phyloP scores from a whole-genome alignment of 1,139 yeast species.

The Eremothecium sinecaudum region DNA sequence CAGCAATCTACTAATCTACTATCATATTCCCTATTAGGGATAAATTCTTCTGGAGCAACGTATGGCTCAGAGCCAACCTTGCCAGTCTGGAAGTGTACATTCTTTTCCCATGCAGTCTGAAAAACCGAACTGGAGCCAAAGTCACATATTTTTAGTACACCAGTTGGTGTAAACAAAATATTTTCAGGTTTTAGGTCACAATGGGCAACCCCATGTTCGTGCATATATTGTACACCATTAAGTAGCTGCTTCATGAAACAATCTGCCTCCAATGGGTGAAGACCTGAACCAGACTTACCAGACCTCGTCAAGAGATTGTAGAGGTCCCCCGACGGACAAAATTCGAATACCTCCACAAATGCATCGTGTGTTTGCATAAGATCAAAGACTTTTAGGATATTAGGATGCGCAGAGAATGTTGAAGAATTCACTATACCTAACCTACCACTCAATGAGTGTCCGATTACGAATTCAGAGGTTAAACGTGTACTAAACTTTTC shows the following conservation, averaged over 20 bases:
- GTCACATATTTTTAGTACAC: slow-evolving; percentile 51
- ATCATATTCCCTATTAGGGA: slow-evolving; percentile 39
- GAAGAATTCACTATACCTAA: slow-evolving; percentile 14
- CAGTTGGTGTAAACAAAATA: slow-evolving; percentile 42
- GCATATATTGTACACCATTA: slow-evolving; percentile 58
- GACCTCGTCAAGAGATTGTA: slow-evolving; percentile 38
- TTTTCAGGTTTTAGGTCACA: slow-evolving; percentile 69
- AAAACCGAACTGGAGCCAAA: slow-evolving; percentile 76
- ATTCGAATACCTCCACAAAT: slow-evolving; percentile 71
- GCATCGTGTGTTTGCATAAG: slow-evolving; percentile 51
- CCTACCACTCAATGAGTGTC: slow-evolving; percentile 50
- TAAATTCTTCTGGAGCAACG: slow-evolving; percentile 63
- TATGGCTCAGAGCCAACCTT: slow-evolving; percentile 72
- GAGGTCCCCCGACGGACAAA: slow-evolving; percentile 66
- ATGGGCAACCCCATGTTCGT: slow-evolving; percentile 66
- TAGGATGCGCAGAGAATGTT: slow-evolving; percentile 35
- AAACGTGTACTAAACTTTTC: slow-evolving; percentile 58
- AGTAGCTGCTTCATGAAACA: slow-evolving; percentile 62
- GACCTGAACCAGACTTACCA: slow-evolving; percentile 29
- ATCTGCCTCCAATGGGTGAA: slow-evolving; percentile 52
- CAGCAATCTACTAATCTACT: slow-evolving; percentile 57
- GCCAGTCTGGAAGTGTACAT: slow-evolving; percentile 44
- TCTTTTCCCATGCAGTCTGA: slow-evolving; percentile 58
- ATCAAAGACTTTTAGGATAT: slow-evolving; percentile 61
- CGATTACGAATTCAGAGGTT: slow-evolving; percentile 69